Percentiles rank a stretch among this genome's conserved stretches.
Conservation (phyloP, 768 basidiomycete genomes). For the Naganishia antarctica region DNA sequence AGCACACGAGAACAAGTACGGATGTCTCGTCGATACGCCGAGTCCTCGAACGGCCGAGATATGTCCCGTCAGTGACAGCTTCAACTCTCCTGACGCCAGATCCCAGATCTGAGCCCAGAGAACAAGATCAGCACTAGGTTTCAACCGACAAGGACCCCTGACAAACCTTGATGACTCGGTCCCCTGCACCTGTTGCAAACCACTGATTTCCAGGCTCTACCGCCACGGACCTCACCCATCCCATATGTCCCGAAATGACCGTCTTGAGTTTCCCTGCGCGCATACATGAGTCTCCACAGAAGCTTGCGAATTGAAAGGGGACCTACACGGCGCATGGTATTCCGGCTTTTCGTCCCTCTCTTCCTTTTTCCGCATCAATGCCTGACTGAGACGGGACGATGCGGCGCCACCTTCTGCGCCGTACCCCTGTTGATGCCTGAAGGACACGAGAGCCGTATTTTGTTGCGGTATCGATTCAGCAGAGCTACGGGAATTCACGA, state of each 20-base stretch:
- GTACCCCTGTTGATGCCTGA: conserved; percentile 47
- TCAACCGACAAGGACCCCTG: background rate
- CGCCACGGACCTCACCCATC: conserved; percentile 93
- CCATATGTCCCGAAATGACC: conserved; percentile 95
- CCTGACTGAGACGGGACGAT: conserved; percentile 64
- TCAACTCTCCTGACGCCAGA: conserved; percentile 91
- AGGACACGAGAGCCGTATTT: conserved; percentile 40
- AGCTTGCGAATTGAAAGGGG: no score
- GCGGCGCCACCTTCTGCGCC: conserved; percentile 50
- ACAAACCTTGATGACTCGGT: conserved; percentile 78
- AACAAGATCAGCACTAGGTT: background rate
- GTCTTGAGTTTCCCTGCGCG: conserved; percentile 74
- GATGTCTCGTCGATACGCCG: conserved; percentile 86
- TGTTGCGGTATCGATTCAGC: conserved; percentile 27
- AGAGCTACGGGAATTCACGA: background rate
- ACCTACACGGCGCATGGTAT: conserved; percentile 74
- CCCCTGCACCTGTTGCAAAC: conserved; percentile 97
- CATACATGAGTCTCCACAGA: no score
- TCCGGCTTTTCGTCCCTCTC: conserved; percentile 89
- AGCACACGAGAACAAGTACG: conserved; percentile 93
- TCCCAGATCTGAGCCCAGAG: conserved; percentile 69
- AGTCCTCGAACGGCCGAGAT: conserved; percentile 93
- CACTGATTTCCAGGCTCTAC: conserved; percentile 98
- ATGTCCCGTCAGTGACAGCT: conserved; percentile 92
- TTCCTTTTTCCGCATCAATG: conserved; percentile 86